Evolutionary conservation across 495 filamentous ascomycete genomes (phyloP), one percentile per base, ranked within the genome.

Genomic region (Penicillium canariense): DNA sequence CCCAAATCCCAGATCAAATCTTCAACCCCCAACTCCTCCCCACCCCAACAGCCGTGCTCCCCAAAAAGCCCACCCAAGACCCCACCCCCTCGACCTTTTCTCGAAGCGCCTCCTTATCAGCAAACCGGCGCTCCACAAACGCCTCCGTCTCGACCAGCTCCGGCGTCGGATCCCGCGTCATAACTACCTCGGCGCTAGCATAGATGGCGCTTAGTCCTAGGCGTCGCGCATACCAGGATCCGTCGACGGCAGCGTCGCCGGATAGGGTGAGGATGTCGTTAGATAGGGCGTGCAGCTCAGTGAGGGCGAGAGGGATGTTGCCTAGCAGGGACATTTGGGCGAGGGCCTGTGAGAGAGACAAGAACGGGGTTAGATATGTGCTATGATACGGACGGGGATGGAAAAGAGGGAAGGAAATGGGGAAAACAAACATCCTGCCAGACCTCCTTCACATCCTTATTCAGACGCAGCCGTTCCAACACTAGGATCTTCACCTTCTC

Each of bases 171-270:
- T 97, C 95, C 39, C 87, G 87, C 14, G 91, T 97, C 92, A 97
- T 96, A 70, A 91, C 91, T 3, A 96, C 74, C 69, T 98, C 94
- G 25, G 87, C 82, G 34, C 85, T 87, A 22, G 90, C 88, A 66
- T 97, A 98, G 59, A 96, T 83, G 10, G 84, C 78, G 3, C 87
- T 82, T 5, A 97, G 75, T 1, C 83, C 83, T 5, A 86, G 82
- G 5, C 94, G 85, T 68, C 94, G 94, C 50, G 91, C 88, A 67
- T 97, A 98, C 94, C 94, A 97, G 10, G 80, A 81, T 0, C 83
- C 79, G 65, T 97, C 92, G 56, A 96, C 87, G 12, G 83, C 82
- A 4, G 72, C 73, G 67, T 97, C 95, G 36, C 90, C 90, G 0
- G 95, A 83, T 2, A 96, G 83, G 59, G 80, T 88, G 68, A 86